Base-by-base conservation (phyloP, 2,329 filamentous ascomycete species). In the Alternaria ventricosa region DNA sequence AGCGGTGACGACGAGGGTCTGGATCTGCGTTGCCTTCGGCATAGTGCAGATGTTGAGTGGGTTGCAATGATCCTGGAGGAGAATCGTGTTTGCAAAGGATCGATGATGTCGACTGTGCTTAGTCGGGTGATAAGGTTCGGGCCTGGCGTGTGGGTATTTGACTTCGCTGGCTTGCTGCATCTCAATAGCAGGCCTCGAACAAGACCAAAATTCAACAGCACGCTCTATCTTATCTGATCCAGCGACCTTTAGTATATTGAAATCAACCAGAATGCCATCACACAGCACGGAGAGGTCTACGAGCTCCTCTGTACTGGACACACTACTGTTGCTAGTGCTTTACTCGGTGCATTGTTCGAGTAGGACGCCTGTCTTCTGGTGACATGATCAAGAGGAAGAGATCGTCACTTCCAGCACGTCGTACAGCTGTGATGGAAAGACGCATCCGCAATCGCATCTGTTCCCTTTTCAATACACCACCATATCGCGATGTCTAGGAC, bases 1-100 rank as follows among this genome's bases (percentile, higher is more conserved):
- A 23, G 53, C 53, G 58, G 58, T 51, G 22, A 51, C 60, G 60
- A 57, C 15, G 47, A 33, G 46, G 51, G n/a, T 46, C 45, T 28
- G 55, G 25, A 25, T 59, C 55, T 49, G 55, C 28, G 15, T 20
- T 28, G 25, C 18, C 30, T 53, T 62, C 55, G 55, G 60, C 60
- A 59, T 47, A 22, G 30, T 41, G 51, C 33, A 22, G 8, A 33
- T 61, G 36, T 22, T 3, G 18, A 50, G 10, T 46, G 27, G 36
- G 11, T 28, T 47, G 27, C 45, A 36, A 41, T 43, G 5, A 49
- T 54, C 44, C 47, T 58, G 46, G 47, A 54, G 55, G 28, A 59
- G 43, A 28, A 59, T 62, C 47, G 41, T 23, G 27, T 53, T 27
- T 53, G 30, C 49, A 53, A 53, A 53, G 49, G 49, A 41, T 41